Conservation (phyloP, 1,284 basidiomycete species). For the Cryptococcus deneoformans region DNA sequence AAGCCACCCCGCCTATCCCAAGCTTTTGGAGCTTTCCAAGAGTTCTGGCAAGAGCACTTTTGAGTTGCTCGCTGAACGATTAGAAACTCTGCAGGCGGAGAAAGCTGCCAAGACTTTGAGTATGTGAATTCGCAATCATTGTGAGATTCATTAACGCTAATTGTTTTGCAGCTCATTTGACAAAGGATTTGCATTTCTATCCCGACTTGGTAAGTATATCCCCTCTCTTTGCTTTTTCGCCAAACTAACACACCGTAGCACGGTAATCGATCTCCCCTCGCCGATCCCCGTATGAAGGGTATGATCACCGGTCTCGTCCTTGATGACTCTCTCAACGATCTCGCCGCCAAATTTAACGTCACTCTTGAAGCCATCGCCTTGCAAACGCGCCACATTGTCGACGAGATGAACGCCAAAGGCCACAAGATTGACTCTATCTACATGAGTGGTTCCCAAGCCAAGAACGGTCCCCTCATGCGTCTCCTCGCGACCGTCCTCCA, state of each 20-base stretch:
- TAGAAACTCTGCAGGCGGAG: conserved; percentile 66
- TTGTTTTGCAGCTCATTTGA: conserved; percentile 62
- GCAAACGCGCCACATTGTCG: conserved; percentile 92
- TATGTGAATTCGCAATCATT: conserved; percentile 15
- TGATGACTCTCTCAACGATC: conserved; percentile 72
- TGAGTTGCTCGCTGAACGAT: conserved; percentile 67
- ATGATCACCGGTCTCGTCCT: conserved; percentile 84
- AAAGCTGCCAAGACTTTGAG: conserved; percentile 61
- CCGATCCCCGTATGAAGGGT: conserved; percentile 89
- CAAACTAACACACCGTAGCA: conserved; percentile 1
- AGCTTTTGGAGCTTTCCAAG: conserved; percentile 60
- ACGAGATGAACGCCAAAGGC: conserved; percentile 82
- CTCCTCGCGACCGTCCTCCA: conserved; percentile 82
- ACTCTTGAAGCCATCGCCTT: conserved; percentile 92
- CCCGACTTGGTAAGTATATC: conserved; percentile 68
- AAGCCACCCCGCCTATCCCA: conserved; percentile 79
- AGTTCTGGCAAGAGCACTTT: conserved; percentile 50
- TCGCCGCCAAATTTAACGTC: conserved; percentile 86
- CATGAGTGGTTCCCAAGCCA: conserved; percentile 81
- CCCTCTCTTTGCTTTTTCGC: neutral
- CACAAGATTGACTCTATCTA: conserved; percentile 84
- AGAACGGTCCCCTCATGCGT: conserved; percentile 77
- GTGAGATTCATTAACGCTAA: neutral
- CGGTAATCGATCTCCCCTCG: conserved; percentile 93
- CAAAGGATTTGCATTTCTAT: conserved; percentile 88